Base-by-base conservation (phyloP, 108 stramenopile genomes). In the Skeletonema costatum region DNA sequence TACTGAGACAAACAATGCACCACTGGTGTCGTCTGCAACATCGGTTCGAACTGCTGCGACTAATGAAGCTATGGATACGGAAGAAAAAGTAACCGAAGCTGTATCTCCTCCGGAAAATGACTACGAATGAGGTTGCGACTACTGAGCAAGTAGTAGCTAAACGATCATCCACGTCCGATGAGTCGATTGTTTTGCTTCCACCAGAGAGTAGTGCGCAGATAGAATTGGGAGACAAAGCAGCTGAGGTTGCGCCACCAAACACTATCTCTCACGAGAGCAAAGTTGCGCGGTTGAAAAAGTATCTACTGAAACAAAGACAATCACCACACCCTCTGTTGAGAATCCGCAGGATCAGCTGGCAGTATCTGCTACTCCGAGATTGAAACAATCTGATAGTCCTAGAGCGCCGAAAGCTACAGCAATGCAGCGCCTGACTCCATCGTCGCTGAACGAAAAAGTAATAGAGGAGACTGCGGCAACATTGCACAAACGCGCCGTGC, bases 401-500 rank as follows among this genome's bases (percentile, higher is more conserved):
- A 16, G 0, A 46, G 44, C 16, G 44, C 14, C 44, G n/a, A 46
- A 46, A 46, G 44, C 44, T n/a, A n/a, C 5, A 2, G 44, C 11
- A 46, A 46, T 2, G 44, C 16, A 46, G 44, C 44, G 16, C 16
- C 44, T 3, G 0, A 11, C 2, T 0, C 39, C 39, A 41, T 8
- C 39, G 1, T 46, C 16, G 44, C 0, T n/a, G 16, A 46, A 46
- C 3, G 44, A 60, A 31, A 60, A 2, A 60, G 31, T 0, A 32
- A 29, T 60, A 60, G 59, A 32, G 29, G 31, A 32, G 31, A 60
- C 59, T 31, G 12, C 31, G 3, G 31, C 31, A 59, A 46, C 74
- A n/a, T 38, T 56, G 31, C 66, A 66, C 41, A 38, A 73, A 21
- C 39, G 51, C 39, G 44, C 41, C 39, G 17, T 79, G 3, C 41